Evolutionary conservation across 2,329 filamentous ascomycete genomes (phyloP).

Genomic region (Penicillium sp.): DNA sequence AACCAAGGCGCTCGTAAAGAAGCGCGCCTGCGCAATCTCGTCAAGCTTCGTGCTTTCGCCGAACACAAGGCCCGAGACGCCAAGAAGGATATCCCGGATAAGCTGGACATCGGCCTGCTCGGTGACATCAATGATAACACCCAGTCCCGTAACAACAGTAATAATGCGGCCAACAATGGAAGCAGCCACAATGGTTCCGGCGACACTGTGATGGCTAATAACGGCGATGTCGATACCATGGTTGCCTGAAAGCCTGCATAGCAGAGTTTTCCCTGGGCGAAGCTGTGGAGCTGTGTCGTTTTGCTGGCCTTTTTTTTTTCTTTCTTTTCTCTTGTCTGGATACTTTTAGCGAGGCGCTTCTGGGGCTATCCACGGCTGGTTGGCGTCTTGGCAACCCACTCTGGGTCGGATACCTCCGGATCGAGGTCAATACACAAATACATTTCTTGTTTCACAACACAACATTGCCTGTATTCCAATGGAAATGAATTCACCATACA

Average conservation of each 20-base stretch:
- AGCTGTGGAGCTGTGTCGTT: no score
- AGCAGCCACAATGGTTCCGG: slow-evolving; percentile 39
- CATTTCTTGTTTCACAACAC: background rate
- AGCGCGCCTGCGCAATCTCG: slow-evolving; percentile 79
- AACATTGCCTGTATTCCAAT: no score
- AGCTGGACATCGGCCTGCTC: slow-evolving; percentile 53
- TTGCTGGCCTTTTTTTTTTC: background rate
- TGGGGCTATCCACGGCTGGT: slow-evolving; percentile 14
- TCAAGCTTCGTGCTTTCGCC: slow-evolving; percentile 84
- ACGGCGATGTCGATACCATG: slow-evolving; percentile 50
- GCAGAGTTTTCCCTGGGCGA: background rate
- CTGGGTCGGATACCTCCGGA: background rate
- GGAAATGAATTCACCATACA: no score
- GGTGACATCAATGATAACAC: slow-evolving; percentile 31
- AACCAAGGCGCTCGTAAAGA: slow-evolving; percentile 76
- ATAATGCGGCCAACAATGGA: slow-evolving; percentile 28
- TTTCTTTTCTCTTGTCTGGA: slow-evolving; percentile 7
- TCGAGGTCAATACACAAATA: slow-evolving; percentile 4
- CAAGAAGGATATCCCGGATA: slow-evolving; percentile 55
- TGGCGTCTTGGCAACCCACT: slow-evolving; percentile 6
- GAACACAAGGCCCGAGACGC: slow-evolving; percentile 63
- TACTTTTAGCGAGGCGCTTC: slow-evolving; percentile 34
- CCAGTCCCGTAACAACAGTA: slow-evolving; percentile 30
- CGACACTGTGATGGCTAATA: slow-evolving; percentile 51
- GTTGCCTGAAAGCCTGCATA: slow-evolving; percentile 40